Base-by-base conservation (phyloP, 78 protist genomes). In the Dictyostelium citrinum region DNA sequence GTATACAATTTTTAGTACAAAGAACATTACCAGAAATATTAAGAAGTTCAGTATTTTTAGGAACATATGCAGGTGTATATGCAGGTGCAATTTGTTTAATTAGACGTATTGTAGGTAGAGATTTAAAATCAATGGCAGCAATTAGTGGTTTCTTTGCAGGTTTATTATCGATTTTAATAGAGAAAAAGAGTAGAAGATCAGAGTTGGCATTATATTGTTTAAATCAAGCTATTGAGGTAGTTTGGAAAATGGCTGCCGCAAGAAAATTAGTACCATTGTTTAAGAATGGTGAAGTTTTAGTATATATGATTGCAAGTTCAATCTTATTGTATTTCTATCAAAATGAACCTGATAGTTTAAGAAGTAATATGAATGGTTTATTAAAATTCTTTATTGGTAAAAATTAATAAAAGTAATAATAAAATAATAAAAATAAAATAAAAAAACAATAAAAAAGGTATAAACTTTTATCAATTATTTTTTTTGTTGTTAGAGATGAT, bases 101-200 rank as follows among this genome's bases (percentile, higher is more conserved):
- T 46, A 88, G 77, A 88, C 27, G 60, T 29, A 33, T 88, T 17
- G 12, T 72, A n/a, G 83, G 83, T 33, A 75, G 29, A 41, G 93
- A 88, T 68, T 64, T 58, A 22, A 88, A 88, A 46, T 78, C 76
- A 45, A 68, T 68, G 33, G 83, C 85, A 37, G 93, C 85, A n/a
- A 43, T 88, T 20, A 16, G 49, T 45, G 93, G 93, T 67, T 67
- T 88, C 64, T 78, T 88, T 78, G 93, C 93, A 41, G 93, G 93
- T 78, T 49, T 88, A 68, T 78, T 78, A 3, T 88, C 93, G 68
- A 88, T 88, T 68, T 88, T 88, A 78, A 88, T 88, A 24, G 93
- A 85, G 78, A 88, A 83, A 78, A 88, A 88, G 81, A 78, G 71
- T 78, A 88, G 93, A 78, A 76, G 93, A 79, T 88, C 93, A 67